Base-by-base conservation (phyloP, 495 filamentous ascomycete species). In the Monascus purpureus region DNA sequence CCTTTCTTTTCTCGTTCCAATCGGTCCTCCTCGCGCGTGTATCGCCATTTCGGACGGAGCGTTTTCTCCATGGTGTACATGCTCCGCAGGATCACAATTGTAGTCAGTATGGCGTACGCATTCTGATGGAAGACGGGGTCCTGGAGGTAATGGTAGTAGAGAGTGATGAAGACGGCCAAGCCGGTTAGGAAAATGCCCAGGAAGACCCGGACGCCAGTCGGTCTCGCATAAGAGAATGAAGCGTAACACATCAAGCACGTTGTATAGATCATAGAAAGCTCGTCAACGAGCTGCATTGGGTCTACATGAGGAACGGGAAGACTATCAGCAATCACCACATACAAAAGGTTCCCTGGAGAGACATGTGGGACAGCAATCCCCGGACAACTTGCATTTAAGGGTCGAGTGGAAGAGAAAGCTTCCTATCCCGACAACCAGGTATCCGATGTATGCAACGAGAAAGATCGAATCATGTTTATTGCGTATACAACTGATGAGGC, bases 211-310 rank as follows among this genome's bases (percentile, higher is more conserved):
- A 76, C 59, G n/a, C 35, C 40, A 8, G 46, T 42, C 4, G 82
- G 62, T 37, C 68, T 66, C 4, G 65, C 71, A 55, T 88, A 80
- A 7, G 80, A 75, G 52, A 94, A 90, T 13, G 82, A 81, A 9
- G 83, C 84, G 52, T 79, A 93, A 52, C 66, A 77, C 79, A 94
- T 92, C n/a, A 93, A 55, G 41, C 80, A 92, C 6, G 88, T 92
- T 1, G 88, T 94, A 50, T 97, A 96, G 17, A 97, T 94, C 90
- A 96, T 96, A 38, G 78, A 82, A 6, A 95, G 69, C 56, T 97
- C 90, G 46, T 97, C 90, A 20, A 95, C 80, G 11, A 96, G 73
- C 49, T 97, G 90, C 90, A 94, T 94, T 1, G 86, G 84, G 57
- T 97, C 86, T 93, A 51, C 33, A n/a, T n/a, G n/a, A n/a, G n/a